Conservation (phyloP, 1,284 basidiomycete genomes). For the Pseudozyma sp. region DNA sequence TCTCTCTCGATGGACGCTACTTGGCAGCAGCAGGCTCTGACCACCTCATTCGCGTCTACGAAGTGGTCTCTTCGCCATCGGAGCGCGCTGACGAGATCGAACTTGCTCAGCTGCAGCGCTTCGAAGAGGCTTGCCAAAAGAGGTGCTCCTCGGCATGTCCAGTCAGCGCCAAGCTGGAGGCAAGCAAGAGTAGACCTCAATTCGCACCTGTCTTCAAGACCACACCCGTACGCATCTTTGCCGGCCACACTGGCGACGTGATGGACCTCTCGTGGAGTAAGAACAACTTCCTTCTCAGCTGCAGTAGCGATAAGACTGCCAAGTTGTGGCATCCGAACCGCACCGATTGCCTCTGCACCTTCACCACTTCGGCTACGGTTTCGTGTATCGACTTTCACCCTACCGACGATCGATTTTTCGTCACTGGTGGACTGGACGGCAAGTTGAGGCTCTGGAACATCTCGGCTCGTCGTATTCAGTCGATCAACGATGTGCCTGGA, state of each 20-base stretch:
- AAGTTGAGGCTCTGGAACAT: conserved; percentile 70
- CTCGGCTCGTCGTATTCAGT: conserved; percentile 48
- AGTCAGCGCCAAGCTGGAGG: conserved; percentile 3
- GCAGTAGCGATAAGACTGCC: conserved; percentile 70
- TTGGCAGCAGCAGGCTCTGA: conserved; percentile 69
- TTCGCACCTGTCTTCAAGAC: conserved; percentile 50
- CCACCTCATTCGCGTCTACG: conserved; percentile 63
- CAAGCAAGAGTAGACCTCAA: conserved; percentile 1
- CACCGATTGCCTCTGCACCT: conserved; percentile 67
- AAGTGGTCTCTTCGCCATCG: conserved; percentile 39
- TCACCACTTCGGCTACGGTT: conserved; percentile 69
- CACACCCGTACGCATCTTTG: conserved; percentile 63
- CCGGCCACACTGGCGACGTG: conserved; percentile 68
- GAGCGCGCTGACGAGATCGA: conserved; percentile 43
- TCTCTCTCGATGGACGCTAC: conserved; percentile 66
- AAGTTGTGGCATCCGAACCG: conserved; percentile 69
- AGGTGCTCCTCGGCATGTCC: conserved; percentile 5
- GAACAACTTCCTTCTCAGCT: conserved; percentile 69
- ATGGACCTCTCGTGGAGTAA: conserved; percentile 70
- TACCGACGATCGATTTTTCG: conserved; percentile 70
- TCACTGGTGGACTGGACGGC: conserved; percentile 69
- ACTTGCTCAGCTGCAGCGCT: conserved; percentile 12
- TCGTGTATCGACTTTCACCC: conserved; percentile 68
- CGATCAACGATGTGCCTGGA: conserved; percentile 63
- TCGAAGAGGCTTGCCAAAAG: conserved; percentile 7